Conservation (phyloP, 208 protist genomes). For the Spongospora subterranea region DNA sequence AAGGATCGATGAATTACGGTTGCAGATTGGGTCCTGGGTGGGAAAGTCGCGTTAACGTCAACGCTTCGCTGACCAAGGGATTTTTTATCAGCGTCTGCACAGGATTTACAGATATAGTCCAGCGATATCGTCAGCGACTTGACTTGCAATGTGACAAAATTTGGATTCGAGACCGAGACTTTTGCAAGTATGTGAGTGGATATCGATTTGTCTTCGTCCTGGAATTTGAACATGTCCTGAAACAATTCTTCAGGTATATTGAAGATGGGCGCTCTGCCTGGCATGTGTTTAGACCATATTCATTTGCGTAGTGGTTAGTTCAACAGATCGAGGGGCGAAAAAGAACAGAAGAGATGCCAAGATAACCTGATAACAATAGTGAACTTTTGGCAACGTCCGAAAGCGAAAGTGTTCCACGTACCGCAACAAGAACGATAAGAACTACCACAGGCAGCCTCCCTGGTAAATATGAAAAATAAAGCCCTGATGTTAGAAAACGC, state of each 20-base stretch:
- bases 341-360: neutral
- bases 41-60: neutral
- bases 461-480: too few relatives aligned
- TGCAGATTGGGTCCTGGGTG: neutral
- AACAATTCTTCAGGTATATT: neutral
- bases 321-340: neutral
- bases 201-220: neutral
- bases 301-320: neutral
- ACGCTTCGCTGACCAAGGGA: neutral
- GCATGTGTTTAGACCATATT: neutral
- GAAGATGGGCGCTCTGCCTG: too few relatives aligned
- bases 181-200: neutral
- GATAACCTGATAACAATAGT: too few relatives aligned
- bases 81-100: neutral
- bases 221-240: neutral
- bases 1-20: neutral
- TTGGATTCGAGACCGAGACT: neutral
- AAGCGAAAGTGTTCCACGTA: too few relatives aligned
- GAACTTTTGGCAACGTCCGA: too few relatives aligned
- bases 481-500: too few relatives aligned
- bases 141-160: neutral
- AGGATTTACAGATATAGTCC: neutral
- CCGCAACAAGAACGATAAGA: too few relatives aligned
- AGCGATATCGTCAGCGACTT: neutral
- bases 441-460: too few relatives aligned